Evolutionary conservation across 2,329 filamentous ascomycete species (phyloP).

Genomic region (Didymella lethalis): DNA sequence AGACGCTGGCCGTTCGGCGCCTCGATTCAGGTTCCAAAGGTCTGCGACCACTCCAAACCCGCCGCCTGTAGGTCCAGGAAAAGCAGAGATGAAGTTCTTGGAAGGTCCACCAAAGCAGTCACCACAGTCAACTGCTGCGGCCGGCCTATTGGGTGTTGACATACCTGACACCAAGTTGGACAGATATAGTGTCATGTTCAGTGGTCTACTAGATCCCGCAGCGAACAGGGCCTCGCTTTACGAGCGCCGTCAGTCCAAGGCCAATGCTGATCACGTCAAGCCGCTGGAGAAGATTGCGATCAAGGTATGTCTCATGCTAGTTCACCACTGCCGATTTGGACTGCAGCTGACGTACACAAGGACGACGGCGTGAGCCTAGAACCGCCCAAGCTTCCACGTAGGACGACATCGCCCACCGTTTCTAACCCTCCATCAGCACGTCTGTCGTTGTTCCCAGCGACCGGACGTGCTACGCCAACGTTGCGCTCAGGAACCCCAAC

Average conservation of each 20-base stretch:
- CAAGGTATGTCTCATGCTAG: slow-evolving; percentile 38
- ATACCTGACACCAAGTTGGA: slow-evolving; percentile 85
- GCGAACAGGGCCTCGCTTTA: slow-evolving; percentile 41
- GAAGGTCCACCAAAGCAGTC: slow-evolving; percentile 2
- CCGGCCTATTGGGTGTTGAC: slow-evolving; percentile 69
- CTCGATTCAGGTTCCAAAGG: slow-evolving; percentile 22
- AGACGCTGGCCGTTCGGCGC: slow-evolving; percentile 8
- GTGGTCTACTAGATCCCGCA: slow-evolving; percentile 67
- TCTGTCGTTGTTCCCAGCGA: slow-evolving; percentile 46
- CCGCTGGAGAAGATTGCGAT: slow-evolving; percentile 42
- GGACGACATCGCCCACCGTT: slow-evolving; percentile 46
- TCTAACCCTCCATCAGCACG: slow-evolving; percentile 39
- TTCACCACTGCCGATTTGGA: slow-evolving; percentile 4
- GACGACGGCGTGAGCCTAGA: slow-evolving; percentile 29
- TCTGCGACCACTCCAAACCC: slow-evolving; percentile 31
- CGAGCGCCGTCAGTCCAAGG: slow-evolving; percentile 46
- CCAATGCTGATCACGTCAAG: slow-evolving; percentile 47
- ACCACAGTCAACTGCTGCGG: neutral
- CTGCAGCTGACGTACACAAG: slow-evolving; percentile 23
- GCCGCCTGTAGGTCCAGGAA: slow-evolving; percentile 11
- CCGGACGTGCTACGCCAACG: slow-evolving; percentile 24
- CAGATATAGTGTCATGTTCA: slow-evolving; percentile 94
- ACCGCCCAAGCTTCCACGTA: slow-evolving; percentile 32
- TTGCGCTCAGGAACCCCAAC: slow-evolving; percentile 9
- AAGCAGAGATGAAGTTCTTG: neutral